Evolutionary conservation across 2,329 filamentous ascomycete genomes (phyloP).

Genomic region (Calonectria hongkongensis): DNA sequence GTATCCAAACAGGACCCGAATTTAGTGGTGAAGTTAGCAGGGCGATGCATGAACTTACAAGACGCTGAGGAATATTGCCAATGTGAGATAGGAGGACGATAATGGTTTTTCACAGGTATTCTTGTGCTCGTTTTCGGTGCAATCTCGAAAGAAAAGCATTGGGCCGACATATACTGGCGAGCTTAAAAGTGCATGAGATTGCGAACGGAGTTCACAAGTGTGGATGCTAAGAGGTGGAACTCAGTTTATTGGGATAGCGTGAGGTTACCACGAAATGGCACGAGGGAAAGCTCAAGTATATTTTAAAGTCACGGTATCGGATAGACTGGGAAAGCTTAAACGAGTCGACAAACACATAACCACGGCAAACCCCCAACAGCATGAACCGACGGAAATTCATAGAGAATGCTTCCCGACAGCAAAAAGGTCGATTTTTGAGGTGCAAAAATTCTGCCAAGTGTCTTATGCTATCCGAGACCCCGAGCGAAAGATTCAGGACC

Average conservation of each 20-base stretch:
- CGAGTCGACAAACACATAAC: background rate
- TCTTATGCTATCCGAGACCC: background rate
- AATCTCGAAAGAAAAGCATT: conserved; percentile 1
- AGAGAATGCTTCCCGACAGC: background rate
- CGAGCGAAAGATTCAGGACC: background rate
- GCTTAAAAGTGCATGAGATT: background rate
- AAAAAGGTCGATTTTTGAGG: background rate
- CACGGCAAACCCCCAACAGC: background rate
- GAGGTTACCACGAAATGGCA: background rate
- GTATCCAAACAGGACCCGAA: no score
- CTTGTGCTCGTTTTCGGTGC: conserved; percentile 17
- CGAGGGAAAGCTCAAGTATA: background rate
- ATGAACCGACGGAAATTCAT: background rate
- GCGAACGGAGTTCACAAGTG: background rate
- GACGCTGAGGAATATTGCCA: background rate
- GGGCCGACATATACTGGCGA: no score
- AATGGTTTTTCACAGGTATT: conserved; percentile 12
- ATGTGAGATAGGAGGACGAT: background rate
- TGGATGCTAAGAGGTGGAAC: background rate
- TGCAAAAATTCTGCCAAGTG: background rate
- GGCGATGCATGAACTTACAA: background rate
- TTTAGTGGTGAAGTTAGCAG: no score
- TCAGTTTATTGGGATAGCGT: background rate
- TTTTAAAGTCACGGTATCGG: background rate
- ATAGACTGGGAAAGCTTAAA: background rate